Evolutionary conservation across 257 asterid genomes (phyloP), one percentile per base, ranked within the genome.

Genomic region (Lycium barbarum): DNA sequence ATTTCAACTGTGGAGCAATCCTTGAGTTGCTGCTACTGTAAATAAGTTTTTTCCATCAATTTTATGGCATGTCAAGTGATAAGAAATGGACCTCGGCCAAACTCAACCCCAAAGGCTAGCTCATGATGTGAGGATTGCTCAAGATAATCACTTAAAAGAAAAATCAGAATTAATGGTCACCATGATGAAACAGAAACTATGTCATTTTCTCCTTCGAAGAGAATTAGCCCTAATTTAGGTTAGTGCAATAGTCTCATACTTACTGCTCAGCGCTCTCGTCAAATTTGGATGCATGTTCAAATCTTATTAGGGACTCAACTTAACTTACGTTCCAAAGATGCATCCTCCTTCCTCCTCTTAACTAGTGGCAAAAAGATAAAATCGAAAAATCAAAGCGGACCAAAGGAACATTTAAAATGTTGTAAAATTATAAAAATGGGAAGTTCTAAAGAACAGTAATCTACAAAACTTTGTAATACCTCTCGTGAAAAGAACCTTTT

Each of bases 401-500:
- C 65, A 26, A 76, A 57, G 63, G 82, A 58, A 58, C 36, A 84
- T 45, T 13, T 70, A 54, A 80, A 45, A 63, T 38, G 35, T 13
- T 22, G 51, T 35, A 18, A 43, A 81, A 81, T 40, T 17, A 71
- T 51, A 47, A 18, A 20, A 51, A 67, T 33, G 67, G 43, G 20
- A 35, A 36, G 43, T 7, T 49, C 36, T 78, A 20, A 38, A 55
- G 55, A 47, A 79, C 71, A 87, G 84, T 83, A 85, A 71, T 66
- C 51, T n/a, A 66, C 47, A 79, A 81, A 79, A 68, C 71, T 43
- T 76, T 51, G 59, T 2, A 80, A 80, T 88, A 95, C 99, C 99
- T 91, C 85, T 90, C 83, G 89, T 79, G 18, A 90, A 93, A 67
- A 90, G 93, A 88, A 85, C 91, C 89, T 93, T 97, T 89, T 94